Conservation (phyloP, 192 early-diverging fungal species). For the Phycomyces blakesleeanus region DNA sequence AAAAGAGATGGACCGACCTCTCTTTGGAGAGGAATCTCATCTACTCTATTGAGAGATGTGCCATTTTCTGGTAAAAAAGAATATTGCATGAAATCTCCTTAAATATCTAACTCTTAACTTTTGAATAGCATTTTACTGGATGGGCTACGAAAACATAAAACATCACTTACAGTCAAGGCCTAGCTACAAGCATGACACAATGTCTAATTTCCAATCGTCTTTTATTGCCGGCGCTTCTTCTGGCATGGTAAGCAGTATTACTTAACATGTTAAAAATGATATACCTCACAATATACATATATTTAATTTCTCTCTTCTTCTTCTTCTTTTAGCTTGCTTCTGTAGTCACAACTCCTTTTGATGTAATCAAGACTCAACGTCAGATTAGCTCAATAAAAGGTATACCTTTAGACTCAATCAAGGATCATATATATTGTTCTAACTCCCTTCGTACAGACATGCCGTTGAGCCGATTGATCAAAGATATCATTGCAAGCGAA, state of each 20-base stretch:
- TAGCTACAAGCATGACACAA: conserved; percentile 20
- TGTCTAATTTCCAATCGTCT: conserved; percentile 59
- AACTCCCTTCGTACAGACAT: neutral
- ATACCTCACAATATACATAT: neutral
- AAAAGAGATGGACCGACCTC: conserved; percentile 52
- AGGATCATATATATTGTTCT: neutral
- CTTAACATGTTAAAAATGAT: neutral
- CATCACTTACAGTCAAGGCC: conserved; percentile 29
- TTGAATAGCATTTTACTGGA: conserved; percentile 94
- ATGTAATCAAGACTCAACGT: conserved; percentile 90
- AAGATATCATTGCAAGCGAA: conserved; percentile 41
- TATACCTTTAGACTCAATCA: conserved; percentile 1
- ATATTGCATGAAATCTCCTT: too few relatives aligned
- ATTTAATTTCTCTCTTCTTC: too few relatives aligned
- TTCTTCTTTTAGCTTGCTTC: conserved; percentile 72
- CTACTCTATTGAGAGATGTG: conserved; percentile 92
- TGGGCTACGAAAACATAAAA: conserved; percentile 78
- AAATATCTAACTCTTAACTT: too few relatives aligned
- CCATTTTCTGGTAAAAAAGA: conserved; percentile 73
- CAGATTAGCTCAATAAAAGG: conserved; percentile 56
- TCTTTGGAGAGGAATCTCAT: conserved; percentile 83
- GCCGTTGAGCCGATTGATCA: conserved; percentile 25
- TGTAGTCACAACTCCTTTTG: conserved; percentile 87
- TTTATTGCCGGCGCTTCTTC: conserved; percentile 85
- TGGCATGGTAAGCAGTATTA: conserved; percentile 58